phyloP scores from a whole-genome alignment of 306 rosid genomes.

The peach (Prunus persica) region Prunus_persica_NCBIv2 NC_034014.1:25815001-25815500 shows the following conservation, averaged over 20 bases:
- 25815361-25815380: constrained; percentile 26
- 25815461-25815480: constrained; percentile 24
- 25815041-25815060: background rate
- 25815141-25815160: background rate
- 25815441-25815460: constrained; percentile 33
- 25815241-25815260: constrained; percentile 21
- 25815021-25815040: constrained; percentile 1
- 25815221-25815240: constrained; percentile 16
- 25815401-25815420: constrained; percentile 29
- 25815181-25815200: background rate
- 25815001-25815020: background rate
- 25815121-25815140: background rate
- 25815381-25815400: constrained; percentile 22
- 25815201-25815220: constrained; percentile 20
- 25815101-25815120: background rate
- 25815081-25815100: background rate
- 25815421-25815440: constrained; percentile 35
- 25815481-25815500: constrained; percentile 4
- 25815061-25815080: background rate
- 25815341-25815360: constrained; percentile 22
- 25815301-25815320: constrained; percentile 21
- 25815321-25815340: background rate
- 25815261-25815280: constrained; percentile 31
- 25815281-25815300: constrained; percentile 19
- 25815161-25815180: constrained; percentile 6